phyloP scores from a whole-genome alignment of 257 asterid species.

The Perilla frutescens region DNA sequence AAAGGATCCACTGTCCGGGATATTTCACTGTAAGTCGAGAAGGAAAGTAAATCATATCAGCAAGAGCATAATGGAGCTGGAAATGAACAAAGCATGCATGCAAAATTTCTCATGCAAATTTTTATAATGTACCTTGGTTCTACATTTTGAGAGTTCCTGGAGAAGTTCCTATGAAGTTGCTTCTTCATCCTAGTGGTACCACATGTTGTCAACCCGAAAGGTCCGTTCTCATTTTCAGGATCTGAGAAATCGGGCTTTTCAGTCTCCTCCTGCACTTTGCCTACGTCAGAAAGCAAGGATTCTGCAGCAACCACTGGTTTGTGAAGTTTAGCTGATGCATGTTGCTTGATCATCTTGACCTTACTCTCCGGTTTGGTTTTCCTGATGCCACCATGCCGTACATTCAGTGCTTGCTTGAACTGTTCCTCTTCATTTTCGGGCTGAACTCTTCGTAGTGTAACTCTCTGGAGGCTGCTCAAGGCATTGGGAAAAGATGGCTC shows the following conservation, averaged over 20 bases:
- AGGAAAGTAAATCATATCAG: constrained; percentile 20
- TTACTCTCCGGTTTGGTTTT: constrained; percentile 65
- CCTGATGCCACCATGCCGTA: constrained; percentile 73
- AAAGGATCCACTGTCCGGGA: constrained; percentile 47
- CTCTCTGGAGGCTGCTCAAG: constrained; percentile 58
- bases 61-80: not conserved
- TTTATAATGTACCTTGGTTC: constrained; percentile 66
- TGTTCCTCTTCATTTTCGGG: constrained; percentile 74
- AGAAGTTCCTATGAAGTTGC: constrained; percentile 53
- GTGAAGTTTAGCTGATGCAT: constrained; percentile 53
- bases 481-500: constrained; percentile 60
- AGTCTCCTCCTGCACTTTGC: constrained; percentile 46
- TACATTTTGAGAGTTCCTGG: constrained; percentile 74
- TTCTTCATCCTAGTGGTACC: constrained; percentile 52
- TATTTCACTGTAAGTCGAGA: constrained; percentile 56
- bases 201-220: constrained; percentile 41
- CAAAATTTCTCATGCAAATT: not conserved
- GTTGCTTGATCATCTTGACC: constrained; percentile 59
- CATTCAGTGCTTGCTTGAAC: constrained; percentile 64
- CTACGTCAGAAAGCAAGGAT: constrained; percentile 42
- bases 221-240: constrained; percentile 56
- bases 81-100: not conserved
- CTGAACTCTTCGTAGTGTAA: constrained; percentile 50
- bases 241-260: constrained; percentile 55
- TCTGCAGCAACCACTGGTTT: constrained; percentile 53